Evolutionary conservation across 2,329 filamentous ascomycete species (phyloP).

Genomic region (Alternaria longipes): DNA sequence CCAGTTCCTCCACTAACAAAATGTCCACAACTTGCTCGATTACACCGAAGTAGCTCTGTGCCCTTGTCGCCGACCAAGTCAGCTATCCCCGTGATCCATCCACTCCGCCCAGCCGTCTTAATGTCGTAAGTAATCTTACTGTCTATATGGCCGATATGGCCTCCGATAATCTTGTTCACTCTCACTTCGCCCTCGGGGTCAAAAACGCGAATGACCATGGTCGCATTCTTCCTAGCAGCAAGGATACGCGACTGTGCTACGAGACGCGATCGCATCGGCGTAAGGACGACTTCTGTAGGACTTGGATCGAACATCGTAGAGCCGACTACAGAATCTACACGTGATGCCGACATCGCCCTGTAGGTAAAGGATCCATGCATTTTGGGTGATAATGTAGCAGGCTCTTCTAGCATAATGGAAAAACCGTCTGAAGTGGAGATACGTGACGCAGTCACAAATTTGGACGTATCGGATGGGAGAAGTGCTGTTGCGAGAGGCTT

Average conservation of each 20-base stretch:
- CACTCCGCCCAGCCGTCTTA: constrained; percentile 20
- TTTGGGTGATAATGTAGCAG: neutral
- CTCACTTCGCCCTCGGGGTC: constrained; percentile 58
- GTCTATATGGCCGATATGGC: constrained; percentile 68
- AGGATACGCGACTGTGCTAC: constrained; percentile 73
- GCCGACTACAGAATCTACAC: constrained; percentile 34
- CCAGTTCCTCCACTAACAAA: constrained; percentile 17
- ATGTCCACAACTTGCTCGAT: constrained; percentile 31
- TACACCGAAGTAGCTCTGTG: neutral
- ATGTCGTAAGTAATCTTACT: constrained; percentile 67
- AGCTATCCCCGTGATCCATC: constrained; percentile 40
- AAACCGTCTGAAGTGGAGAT: constrained; percentile 2
- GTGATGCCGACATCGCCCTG: constrained; percentile 9
- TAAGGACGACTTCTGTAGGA: constrained; percentile 28
- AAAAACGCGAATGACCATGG: constrained; percentile 67
- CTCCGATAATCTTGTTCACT: constrained; percentile 65
- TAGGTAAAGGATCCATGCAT: constrained; percentile 1
- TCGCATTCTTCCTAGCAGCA: constrained; percentile 62
- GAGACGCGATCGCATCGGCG: constrained; percentile 65
- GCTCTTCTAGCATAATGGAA: constrained; percentile 4
- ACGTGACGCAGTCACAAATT: constrained; percentile 20
- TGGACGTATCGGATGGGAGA: constrained; percentile 50
- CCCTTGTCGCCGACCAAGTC: constrained; percentile 31
- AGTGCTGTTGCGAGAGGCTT: constrained; percentile 67
- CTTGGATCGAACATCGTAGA: constrained; percentile 16